These are phyloP conservation scores for Phytophthora sojae DNA, from an alignment of 352 stramenopile genomes.

Conservation along the genomic window DNA sequence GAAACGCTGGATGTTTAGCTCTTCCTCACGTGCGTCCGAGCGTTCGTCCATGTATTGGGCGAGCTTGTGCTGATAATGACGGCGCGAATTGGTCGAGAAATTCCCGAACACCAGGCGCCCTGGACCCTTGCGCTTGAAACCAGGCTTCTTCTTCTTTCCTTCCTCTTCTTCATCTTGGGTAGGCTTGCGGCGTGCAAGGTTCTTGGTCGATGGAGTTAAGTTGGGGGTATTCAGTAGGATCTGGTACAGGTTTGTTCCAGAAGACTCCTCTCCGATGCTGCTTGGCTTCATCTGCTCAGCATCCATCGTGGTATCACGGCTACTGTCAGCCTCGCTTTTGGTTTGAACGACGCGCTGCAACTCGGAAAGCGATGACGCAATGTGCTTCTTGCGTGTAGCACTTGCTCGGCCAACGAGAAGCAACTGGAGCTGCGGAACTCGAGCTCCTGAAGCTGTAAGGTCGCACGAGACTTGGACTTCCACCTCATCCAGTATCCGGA, in stretches of 20 bases:
- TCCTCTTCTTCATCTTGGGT: constrained; percentile 17
- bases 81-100: constrained; percentile 66
- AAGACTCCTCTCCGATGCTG: constrained; percentile 2
- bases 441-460: constrained; percentile 67
- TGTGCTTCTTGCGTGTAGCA: constrained; percentile 35
- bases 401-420: constrained; percentile 70
- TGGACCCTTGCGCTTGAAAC: constrained; percentile 48
- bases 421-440: constrained; percentile 78
- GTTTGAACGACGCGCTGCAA: constrained; percentile 76
- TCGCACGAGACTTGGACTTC: constrained; percentile 87
- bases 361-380: constrained; percentile 59
- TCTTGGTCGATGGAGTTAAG: constrained; percentile 48
- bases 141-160: constrained; percentile 16
- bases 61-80: constrained; percentile 82
- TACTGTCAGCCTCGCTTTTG: constrained; percentile 29
- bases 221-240: constrained; percentile 37
- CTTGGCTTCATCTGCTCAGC: background rate
- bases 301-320: background rate
- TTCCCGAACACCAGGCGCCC: constrained; percentile 79
- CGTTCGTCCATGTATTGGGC: constrained; percentile 78
- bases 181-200: constrained; percentile 20
- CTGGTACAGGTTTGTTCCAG: constrained; percentile 44
- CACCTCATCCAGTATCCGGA: constrained; percentile 77
- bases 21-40: constrained; percentile 71
- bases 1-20: constrained; percentile 72